phyloP scores from a whole-genome alignment of 495 filamentous ascomycete genomes.

The Parmelia sp. region DNA sequence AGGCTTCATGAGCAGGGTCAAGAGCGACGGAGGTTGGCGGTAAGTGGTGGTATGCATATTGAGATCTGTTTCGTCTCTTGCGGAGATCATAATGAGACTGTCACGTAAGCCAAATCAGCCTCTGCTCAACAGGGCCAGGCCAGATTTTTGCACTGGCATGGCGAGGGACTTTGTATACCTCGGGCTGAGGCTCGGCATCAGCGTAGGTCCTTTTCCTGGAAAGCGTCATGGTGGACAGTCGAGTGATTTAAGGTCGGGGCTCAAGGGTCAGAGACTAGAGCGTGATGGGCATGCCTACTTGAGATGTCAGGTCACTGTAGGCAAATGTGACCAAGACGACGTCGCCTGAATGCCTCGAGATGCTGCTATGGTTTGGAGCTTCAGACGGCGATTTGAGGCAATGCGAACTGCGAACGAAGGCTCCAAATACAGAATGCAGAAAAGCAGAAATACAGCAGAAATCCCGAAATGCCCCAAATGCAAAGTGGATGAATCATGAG shows the following conservation, averaged over 20 bases:
- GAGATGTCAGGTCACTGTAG: neutral
- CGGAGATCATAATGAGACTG: neutral
- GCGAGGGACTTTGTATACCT: conserved; percentile 10
- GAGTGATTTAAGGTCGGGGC: neutral
- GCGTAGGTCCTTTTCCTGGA: conserved; percentile 8
- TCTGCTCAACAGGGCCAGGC: neutral
- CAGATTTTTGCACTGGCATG: neutral
- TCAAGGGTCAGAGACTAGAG: neutral
- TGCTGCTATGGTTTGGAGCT: neutral
- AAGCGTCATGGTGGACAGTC: neutral
- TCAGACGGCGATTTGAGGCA: neutral
- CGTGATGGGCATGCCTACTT: neutral
- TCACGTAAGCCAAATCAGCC: neutral
- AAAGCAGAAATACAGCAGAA: no score
- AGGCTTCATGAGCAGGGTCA: conserved; percentile 1
- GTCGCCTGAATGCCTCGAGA: neutral
- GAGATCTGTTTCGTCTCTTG: neutral
- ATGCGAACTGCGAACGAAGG: neutral
- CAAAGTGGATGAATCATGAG: neutral
- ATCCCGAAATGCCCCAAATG: no score
- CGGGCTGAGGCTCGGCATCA: conserved; percentile 13
- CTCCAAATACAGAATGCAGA: no score
- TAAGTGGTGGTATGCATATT: neutral
- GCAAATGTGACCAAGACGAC: neutral
- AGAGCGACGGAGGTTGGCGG: neutral